A percentile compares a stretch with the other conserved stretches of the same genome.
These are phyloP conservation scores for Rhinocladiella similis DNA, from an alignment of 2,329 filamentous ascomycete genomes.

Conservation along the genomic window DNA sequence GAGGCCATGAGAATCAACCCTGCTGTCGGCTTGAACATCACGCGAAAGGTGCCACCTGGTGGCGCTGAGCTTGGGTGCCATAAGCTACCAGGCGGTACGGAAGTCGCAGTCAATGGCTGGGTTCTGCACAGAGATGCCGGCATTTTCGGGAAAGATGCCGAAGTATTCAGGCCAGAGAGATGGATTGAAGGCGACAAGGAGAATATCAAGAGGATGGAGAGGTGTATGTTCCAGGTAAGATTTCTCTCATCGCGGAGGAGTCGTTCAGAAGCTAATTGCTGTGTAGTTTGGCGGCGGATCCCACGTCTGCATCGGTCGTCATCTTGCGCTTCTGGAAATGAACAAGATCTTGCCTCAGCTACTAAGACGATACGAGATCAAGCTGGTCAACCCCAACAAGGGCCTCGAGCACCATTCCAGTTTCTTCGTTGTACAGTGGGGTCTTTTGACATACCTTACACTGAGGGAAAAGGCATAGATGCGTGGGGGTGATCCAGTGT, in stretches of 20 bases:
- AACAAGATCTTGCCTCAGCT: conserved; percentile 60
- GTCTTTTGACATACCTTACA: conserved; percentile 54
- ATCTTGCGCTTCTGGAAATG: conserved; percentile 58
- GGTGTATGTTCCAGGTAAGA: conserved; percentile 57
- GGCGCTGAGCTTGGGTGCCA: conserved; percentile 24
- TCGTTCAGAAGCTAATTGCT: background rate
- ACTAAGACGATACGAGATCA: conserved; percentile 55
- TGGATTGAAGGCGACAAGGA: conserved; percentile 39
- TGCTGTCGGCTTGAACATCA: conserved; percentile 31
- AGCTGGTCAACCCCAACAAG: conserved; percentile 52
- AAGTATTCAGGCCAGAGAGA: conserved; percentile 45
- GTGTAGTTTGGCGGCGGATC: conserved; percentile 53
- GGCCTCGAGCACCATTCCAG: conserved; percentile 56
- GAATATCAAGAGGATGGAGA: conserved; percentile 50
- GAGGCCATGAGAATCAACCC: conserved; percentile 30
- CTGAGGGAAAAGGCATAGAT: conserved; percentile 27
- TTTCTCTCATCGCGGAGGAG: too few species aligned
- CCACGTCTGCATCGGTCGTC: conserved; percentile 57
- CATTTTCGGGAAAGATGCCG: conserved; percentile 42
- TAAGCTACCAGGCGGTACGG: conserved; percentile 22
- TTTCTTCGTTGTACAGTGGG: conserved; percentile 62
- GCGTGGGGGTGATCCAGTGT: background rate
- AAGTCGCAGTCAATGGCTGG: conserved; percentile 35
- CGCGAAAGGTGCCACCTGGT: conserved; percentile 28
- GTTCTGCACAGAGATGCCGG: conserved; percentile 43